Percentiles rank a stretch among this genome's conserved stretches.
Evolutionary conservation across 2,329 filamentous ascomycete genomes (phyloP).

Genomic region (Ophiosphaerella herpotricha): DNA sequence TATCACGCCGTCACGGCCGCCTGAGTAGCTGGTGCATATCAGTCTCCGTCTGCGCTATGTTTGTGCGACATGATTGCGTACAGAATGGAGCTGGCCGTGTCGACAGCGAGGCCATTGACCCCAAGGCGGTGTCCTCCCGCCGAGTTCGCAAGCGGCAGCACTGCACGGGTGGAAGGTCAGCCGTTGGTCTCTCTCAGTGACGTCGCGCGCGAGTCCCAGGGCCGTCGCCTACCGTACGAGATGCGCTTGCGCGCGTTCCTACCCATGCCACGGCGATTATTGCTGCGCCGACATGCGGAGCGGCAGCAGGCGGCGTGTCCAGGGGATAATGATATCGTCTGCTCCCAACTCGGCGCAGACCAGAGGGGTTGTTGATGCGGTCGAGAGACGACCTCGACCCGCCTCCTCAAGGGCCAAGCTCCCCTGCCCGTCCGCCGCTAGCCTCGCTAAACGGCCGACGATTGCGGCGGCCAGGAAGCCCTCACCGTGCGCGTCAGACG

Average conservation of each 20-base stretch:
- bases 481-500: too few species aligned
- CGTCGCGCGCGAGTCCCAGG: constrained; percentile 13
- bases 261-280: constrained; percentile 48
- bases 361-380: too few species aligned
- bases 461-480: too few species aligned
- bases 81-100: constrained; percentile 82
- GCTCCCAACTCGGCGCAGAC: too few species aligned
- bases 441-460: too few species aligned
- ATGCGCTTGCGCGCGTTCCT: constrained; percentile 59
- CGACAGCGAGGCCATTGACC: constrained; percentile 91
- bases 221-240: constrained; percentile 53
- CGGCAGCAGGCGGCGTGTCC: not conserved
- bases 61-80: constrained; percentile 54
- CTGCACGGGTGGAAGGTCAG: constrained; percentile 47
- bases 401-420: too few species aligned
- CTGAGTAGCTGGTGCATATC: constrained; percentile 74
- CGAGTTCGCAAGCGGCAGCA: constrained; percentile 73
- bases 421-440: too few species aligned
- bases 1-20: constrained; percentile 90
- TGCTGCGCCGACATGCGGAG: constrained; percentile 21
- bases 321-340: too few species aligned
- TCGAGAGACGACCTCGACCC: too few species aligned
- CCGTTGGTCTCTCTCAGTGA: constrained; percentile 6
- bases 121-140: constrained; percentile 88
- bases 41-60: constrained; percentile 7